Base-by-base conservation (phyloP, 805 yeast genomes). In the Hanseniaspora valbyensis region DNA sequence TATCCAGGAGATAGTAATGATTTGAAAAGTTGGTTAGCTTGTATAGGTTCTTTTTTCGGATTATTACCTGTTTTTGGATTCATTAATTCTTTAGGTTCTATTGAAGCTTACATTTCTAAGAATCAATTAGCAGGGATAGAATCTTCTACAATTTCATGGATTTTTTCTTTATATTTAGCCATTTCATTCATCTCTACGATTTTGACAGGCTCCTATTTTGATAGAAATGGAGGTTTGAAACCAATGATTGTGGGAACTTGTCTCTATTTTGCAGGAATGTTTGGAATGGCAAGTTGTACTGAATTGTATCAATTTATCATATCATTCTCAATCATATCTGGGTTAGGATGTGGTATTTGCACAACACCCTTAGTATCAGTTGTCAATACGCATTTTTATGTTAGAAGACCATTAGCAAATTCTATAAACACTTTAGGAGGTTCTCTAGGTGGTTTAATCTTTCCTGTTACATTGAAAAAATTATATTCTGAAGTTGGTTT, bases 331-430 rank as follows among this genome's bases (percentile, higher is more conserved):
- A 55, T 81, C 1, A 66, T 74, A 21, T 65, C 72, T 37, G 88
- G 86, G 3, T 54, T 73, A 4, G 86, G 84, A 0, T 70, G 75
- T 33, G 82, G 82, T 1, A 64, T 80, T 30, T 68, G 80, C 30
- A 73, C 78, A 65, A 72, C 80, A 7, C 86, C 87, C 0, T 61
- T 78, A 33, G 69, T 81, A 2, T 74, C 83, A 6, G 77, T 76
- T 16, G 70, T 80, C 0, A 76, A 80, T 24, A 85, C 82, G 53
- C 82, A 84, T 81, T 82, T 81, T 60, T 64, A 69, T 34, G 65
- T 63, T 30, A 78, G 70, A 56, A 68, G 88, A 57, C 88, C 81
- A 1, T 67, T 71, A 53, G 81, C 80, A 1, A 66, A 71, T 13
- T 73, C 77, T 21, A 53, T 71, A 0, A 75, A 78, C 0, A 71